Evolutionary conservation across 306 rosid genomes (phyloP), one percentile per base, ranked within the genome.

Genomic region (Hippophae tibetana): DNA sequence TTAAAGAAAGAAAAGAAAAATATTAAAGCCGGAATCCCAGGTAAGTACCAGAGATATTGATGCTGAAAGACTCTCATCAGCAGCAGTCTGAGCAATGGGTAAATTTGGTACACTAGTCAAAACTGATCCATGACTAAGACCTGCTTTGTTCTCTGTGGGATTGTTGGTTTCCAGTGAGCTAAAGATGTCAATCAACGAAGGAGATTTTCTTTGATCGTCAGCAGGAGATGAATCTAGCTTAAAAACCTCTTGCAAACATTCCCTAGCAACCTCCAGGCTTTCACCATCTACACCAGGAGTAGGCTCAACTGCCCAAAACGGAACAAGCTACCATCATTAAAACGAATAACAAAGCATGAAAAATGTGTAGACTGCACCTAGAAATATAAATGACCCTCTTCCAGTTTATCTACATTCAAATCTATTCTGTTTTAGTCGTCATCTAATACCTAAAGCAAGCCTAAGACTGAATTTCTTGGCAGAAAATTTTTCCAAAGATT

Each of bases 231-330:
- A 68, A 54, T 73, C 64, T n/a, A 87, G 77, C 60, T 76, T 78
- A 69, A 90, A 90, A 7, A 72, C 92, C 71, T 85, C 92, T 3
- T 65, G 60, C 76, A 90, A 74, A 68, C 96, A 87, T 80, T 87
- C 96, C 64, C 61, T 81, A 12, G 83, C 95, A 69, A 90, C 94
- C 71, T 87, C 92, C 70, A 90, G 70, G 64, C 92, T 90, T 64
- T 90, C 98, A 53, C 63, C 57, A 76, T 87, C 94, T 71, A 74
- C 82, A 43, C 72, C 87, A 13, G 80, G 69, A 42, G 73, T 81
- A 4, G 82, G 83, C 62, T 90, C 96, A 57, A 90, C 98, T 90
- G 81, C 66, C 63, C 58, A 71, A 69, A 25, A 59, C 3, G 31
- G 68, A 48, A 57, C 66, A 65, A 69, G 52, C 18, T 12, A 56